Evolutionary conservation across 345 rosid genomes (phyloP).

Genomic region (Arabis hirsuta): DNA sequence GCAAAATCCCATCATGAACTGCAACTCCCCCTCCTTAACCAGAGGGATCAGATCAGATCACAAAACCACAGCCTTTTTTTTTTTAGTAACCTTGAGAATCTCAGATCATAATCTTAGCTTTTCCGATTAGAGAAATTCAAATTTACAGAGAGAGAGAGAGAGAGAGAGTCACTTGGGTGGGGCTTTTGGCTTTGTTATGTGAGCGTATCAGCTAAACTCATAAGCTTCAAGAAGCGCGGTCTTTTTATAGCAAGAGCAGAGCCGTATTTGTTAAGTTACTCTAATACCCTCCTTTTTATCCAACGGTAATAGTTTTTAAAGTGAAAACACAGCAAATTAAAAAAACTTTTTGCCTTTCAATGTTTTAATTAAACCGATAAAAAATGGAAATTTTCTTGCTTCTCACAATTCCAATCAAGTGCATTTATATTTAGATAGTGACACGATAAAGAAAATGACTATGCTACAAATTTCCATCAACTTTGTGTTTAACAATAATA

Average conservation of each 20-base stretch:
- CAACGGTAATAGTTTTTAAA: neutral
- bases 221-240: slow-evolving; percentile 6
- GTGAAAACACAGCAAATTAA: too few species aligned
- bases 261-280: neutral
- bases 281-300: slow-evolving; percentile 7
- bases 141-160: slow-evolving; percentile 17
- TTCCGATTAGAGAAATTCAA: neutral
- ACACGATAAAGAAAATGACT: too few species aligned
- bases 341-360: neutral
- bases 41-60: slow-evolving; percentile 23
- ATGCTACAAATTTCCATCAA: too few species aligned
- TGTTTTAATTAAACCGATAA: too few species aligned
- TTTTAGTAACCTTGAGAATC: neutral
- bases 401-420: too few species aligned
- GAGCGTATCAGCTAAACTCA: slow-evolving; percentile 33
- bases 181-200: neutral
- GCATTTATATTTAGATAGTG: too few species aligned
- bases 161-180: slow-evolving; percentile 1
- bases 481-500: too few species aligned
- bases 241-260: slow-evolving; percentile 28
- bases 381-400: too few species aligned
- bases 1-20: slow-evolving; percentile 79
- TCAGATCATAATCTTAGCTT: neutral
- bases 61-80: neutral
- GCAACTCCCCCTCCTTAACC: slow-evolving; percentile 24